Evolutionary conservation across 331 rosid species (phyloP), one percentile per base, ranked within the genome.

Genomic region (Pyracantha coccinea): DNA sequence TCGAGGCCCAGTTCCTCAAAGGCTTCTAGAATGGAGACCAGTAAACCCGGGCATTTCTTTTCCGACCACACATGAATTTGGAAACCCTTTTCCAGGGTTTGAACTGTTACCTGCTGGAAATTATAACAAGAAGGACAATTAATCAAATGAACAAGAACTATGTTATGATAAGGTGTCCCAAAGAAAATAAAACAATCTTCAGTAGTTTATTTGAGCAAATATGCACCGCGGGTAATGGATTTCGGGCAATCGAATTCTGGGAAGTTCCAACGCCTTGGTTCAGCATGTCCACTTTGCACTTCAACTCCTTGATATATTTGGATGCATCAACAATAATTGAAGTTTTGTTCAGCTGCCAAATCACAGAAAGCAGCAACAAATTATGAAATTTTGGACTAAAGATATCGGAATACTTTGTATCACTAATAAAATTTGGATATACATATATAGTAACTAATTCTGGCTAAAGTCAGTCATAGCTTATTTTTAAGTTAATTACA

Each of bases 1-100:
- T 88, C 94, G 72, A 91, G 97, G n/a, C 94, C 93, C 28, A 93
- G 73, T 50, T 84, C 87, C 61, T 87, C 98, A 57, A 93, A 91
- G 71, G 89, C 97, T 87, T 91, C 91, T 0, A 93, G 85, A 69
- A 93, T 83, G 4, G 84, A 81, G 20, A 88, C 89, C 0, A 93
- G 78, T 89, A 93, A 82, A 41, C 96, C 92, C 0, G 97, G 93
- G 33, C 85, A 83, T 66, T 88, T 89, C 73, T 82, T 87, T 32
- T 84, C 94, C 16, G 88, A 79, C 71, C 79, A 70, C 62, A 91
- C 98, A 47, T 85, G 86, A 70, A 93, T 88, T 7, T 86, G 83
- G 44, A 89, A 93, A 50, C 98, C 96, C 78, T 73, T 88, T 71
- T 85, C 85, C 69, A 87, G 85, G 89, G 85, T 78, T 86, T 86